Conservation (phyloP, 257 asterid genomes). For the Echium plantagineum region DNA sequence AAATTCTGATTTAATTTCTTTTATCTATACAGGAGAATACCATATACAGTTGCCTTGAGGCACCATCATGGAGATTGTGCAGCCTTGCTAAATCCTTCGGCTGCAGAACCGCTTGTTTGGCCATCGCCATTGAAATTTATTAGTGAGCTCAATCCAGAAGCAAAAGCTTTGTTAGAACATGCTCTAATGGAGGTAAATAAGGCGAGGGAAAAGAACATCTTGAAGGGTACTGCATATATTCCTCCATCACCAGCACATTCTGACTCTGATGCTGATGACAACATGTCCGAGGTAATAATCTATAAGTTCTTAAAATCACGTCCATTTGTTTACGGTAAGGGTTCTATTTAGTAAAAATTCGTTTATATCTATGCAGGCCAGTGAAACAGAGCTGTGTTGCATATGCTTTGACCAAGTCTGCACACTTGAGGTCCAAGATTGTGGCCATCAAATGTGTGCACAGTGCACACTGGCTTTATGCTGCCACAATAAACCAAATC, state of each 20-base stretch:
- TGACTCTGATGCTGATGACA: constrained; percentile 50
- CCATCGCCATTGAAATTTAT: constrained; percentile 88
- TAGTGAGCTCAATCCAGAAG: constrained; percentile 76
- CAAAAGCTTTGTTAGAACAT: constrained; percentile 58
- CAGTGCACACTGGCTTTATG: constrained; percentile 85
- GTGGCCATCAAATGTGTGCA: constrained; percentile 95
- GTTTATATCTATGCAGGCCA: constrained; percentile 31
- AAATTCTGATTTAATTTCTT: background rate
- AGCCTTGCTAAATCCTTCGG: constrained; percentile 75
- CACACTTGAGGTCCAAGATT: constrained; percentile 77
- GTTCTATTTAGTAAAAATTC: no score
- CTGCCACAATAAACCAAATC: constrained; percentile 88
- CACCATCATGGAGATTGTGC: constrained; percentile 76
- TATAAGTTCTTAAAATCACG: background rate
- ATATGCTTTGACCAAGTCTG: constrained; percentile 91
- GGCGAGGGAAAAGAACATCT: constrained; percentile 63
- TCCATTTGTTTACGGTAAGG: no score
- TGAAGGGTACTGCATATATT: constrained; percentile 45
- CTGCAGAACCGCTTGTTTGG: constrained; percentile 97
- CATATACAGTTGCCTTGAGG: constrained; percentile 66
- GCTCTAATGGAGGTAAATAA: constrained; percentile 77
- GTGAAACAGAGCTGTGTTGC: constrained; percentile 76
- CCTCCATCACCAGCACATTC: constrained; percentile 51
- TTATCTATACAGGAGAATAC: constrained; percentile 71
- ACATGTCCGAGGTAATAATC: constrained; percentile 51